These are phyloP conservation scores for Nemania sp. DNA, from an alignment of 2,329 filamentous ascomycete species.

Conservation along the genomic window DNA sequence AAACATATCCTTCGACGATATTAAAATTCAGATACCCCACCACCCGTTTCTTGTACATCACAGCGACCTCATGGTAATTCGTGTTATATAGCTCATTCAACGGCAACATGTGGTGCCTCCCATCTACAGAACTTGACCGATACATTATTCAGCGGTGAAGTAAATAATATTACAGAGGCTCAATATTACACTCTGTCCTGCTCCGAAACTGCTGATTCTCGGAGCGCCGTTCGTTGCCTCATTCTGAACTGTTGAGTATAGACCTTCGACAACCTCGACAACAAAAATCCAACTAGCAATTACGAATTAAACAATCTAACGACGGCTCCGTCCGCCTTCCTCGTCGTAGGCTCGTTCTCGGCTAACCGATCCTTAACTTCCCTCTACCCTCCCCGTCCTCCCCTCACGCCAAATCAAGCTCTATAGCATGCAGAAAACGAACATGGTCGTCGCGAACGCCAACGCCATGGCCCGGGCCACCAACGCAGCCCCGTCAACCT, in stretches of 20 bases:
- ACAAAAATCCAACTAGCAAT: no score
- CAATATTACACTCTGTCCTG: no score
- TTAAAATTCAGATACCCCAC: conserved; percentile 15
- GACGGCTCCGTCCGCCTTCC: no score
- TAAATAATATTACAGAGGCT: neutral
- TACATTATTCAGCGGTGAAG: neutral
- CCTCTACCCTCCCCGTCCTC: neutral
- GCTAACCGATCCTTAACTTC: no score
- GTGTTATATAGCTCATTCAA: neutral
- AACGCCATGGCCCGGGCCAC: neutral
- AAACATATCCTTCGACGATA: conserved; percentile 1
- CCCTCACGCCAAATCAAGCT: neutral
- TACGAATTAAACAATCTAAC: no score
- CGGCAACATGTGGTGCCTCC: neutral
- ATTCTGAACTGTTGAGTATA: no score
- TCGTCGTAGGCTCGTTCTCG: no score
- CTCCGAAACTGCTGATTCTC: no score
- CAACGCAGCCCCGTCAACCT: neutral
- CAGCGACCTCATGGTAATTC: neutral
- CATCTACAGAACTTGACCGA: neutral
- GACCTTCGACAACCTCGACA: no score
- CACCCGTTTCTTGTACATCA: conserved; percentile 20
- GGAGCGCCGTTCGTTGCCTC: no score
- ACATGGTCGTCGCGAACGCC: neutral
- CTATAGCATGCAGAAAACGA: neutral